A percentile compares a stretch with the other conserved stretches of the same genome.
Evolutionary conservation across 1,284 basidiomycete species (phyloP).

Genomic region (Boletus mariae): DNA sequence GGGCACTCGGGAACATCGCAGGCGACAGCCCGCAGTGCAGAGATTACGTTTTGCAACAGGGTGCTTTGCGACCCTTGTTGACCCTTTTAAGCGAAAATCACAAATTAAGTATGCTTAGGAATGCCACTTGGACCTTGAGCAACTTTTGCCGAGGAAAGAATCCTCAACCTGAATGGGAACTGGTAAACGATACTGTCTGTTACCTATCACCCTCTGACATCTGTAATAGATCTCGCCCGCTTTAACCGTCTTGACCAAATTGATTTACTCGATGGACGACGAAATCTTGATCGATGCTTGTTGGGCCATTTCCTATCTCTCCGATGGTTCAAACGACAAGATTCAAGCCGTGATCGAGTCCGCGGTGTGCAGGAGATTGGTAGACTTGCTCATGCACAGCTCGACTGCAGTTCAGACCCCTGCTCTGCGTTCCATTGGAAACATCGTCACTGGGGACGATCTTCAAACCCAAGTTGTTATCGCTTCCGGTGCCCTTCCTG

Average conservation of each 20-base stretch:
- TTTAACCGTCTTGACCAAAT: constrained; percentile 91
- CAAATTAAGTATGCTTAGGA: constrained; percentile 96
- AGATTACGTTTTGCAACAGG: constrained; percentile 83
- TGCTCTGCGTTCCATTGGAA: constrained; percentile 95
- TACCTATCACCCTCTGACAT: constrained; percentile 12
- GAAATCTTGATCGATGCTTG: constrained; percentile 99
- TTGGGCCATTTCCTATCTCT: constrained; percentile 99
- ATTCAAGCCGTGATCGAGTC: constrained; percentile 99
- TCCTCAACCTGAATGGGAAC: constrained; percentile 93
- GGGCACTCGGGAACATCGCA: constrained; percentile 96
- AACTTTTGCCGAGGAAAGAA: constrained; percentile 98
- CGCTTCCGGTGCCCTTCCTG: constrained; percentile 92
- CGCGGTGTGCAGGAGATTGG: constrained; percentile 94
- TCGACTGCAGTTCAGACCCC: constrained; percentile 99
- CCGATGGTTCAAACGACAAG: constrained; percentile 99
- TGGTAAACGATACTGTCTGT: constrained; percentile 47
- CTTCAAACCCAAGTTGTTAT: constrained; percentile 98
- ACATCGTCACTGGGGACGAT: constrained; percentile 99
- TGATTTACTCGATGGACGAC: constrained; percentile 99
- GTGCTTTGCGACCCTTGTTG: constrained; percentile 70
- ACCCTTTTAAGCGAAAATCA: constrained; percentile 80
- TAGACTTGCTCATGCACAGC: constrained; percentile 95
- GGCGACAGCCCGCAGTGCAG: constrained; percentile 93
- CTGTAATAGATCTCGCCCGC: constrained; percentile 86
- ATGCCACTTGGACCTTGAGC: constrained; percentile 97